Base-by-base conservation (phyloP, 75 land plant species). In the Pinus taeda region DNA sequence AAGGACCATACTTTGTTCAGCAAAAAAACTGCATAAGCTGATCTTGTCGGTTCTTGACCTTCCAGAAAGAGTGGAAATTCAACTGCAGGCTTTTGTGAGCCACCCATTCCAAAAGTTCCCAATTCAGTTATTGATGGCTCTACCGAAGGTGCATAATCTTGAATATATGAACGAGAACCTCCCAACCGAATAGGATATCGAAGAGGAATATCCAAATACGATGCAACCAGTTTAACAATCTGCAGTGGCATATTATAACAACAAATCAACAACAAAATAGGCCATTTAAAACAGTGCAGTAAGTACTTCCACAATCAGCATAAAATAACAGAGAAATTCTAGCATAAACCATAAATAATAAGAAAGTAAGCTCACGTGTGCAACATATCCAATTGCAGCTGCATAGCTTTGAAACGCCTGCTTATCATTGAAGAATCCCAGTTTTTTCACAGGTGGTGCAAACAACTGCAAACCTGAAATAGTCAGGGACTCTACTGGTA, bases 1-100 rank as follows among this genome's bases (percentile, higher is more conserved):
- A 80, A 58, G 72, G 53, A 63, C 6, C 63, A 49, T 60, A 97
- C 99, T 92, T 97, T 97, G 88, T 95, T 97, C 76, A 97, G 71
- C 78, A 97, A 82, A 73, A 95, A 97, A 69, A 97, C 92, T 42
- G 98, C 98, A 86, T 95, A 97, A 59, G 99, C 96, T 42, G 98
- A 92, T 84, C 98, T 87, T 60, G 98, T 97, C 18, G 88, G 77
- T 39, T 97, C 99, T 83, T 95, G 99, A 33, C 96, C 98, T 59
- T 95, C 98, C 17, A 92, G 65, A 80, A 91, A 97, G 20, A 97
- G 92, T 15, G 99, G 99, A 76, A 97, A 97, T 53, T 93, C 96
- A 24, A 83, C 77, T 42, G 83, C 78, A 78, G 80, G 79, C 59
- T 69, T 65, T 60, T 61, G 84, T 59, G 71, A 33, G 42, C 55